These are phyloP conservation scores for Globisporangium nagaii DNA, from an alignment of 352 stramenopile genomes.

Conservation along the genomic window DNA sequence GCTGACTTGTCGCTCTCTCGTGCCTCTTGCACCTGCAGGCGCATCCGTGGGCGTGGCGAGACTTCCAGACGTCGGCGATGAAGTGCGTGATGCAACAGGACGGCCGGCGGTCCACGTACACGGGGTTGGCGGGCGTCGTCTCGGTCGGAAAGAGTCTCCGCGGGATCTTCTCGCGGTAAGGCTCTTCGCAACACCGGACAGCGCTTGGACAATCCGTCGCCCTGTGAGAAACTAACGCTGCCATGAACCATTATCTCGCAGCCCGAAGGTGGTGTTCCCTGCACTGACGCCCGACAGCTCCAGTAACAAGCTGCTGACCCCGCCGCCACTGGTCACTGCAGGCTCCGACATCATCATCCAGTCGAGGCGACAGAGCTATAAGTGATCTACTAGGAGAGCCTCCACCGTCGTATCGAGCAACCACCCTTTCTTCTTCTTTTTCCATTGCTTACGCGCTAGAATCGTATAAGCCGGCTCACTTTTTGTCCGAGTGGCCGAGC, in stretches of 20 bases:
- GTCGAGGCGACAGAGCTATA: background rate
- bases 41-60: slow-evolving; percentile 63
- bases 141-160: slow-evolving; percentile 59
- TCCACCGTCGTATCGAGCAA: no score
- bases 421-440: background rate
- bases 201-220: no score
- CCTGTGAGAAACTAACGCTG: background rate
- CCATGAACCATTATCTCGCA: background rate
- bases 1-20: no score
- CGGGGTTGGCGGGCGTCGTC: slow-evolving; percentile 33
- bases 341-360: slow-evolving; percentile 9
- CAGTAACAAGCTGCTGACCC: background rate
- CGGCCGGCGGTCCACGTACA: slow-evolving; percentile 32
- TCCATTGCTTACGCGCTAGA: background rate
- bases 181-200: background rate
- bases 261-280: slow-evolving; percentile 15
- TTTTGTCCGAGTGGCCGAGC: slow-evolving; percentile 85
- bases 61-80: slow-evolving; percentile 65
- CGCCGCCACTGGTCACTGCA: background rate
- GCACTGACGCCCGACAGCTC: background rate
- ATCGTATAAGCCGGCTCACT: slow-evolving; percentile 18
- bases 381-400: no score
- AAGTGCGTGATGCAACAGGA: slow-evolving; percentile 63
- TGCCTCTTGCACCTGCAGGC: no score
- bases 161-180: slow-evolving; percentile 43